Evolutionary conservation across 164 flowering plant species (phyloP), one percentile per base, ranked within the genome.

Genomic region (Nymphaea colorata): DNA sequence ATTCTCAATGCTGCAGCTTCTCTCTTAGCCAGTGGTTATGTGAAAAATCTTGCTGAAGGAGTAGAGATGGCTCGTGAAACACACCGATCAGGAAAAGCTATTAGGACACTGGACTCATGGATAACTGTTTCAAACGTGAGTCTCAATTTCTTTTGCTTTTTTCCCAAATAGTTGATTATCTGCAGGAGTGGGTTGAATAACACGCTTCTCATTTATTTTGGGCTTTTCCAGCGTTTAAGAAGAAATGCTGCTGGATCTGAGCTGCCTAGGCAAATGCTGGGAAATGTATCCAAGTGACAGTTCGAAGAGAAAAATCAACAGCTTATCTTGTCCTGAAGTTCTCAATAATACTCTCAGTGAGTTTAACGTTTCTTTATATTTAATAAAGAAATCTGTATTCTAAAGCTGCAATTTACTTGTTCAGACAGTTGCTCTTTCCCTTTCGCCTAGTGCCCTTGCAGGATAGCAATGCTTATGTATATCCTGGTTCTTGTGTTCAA

Each of bases 1-100:
- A 76, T 88, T 71, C 78, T 92, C 59, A 92, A 90, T 73, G 92
- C 98, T 15, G 98, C 91, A 43, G 94, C 94, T 25, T 88, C 98
- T 16, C 86, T 92, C 42, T 74, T 84, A 66, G 98, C 87, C 12
- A 75, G 87, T 65, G 87, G 90, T 60, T 73, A 25, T 42, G 94
- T 80, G 3, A 78, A 76, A 12, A 73, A 74, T 69, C 78, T 92
- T 3, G 84, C 73, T 14, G 90, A 85, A 66, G 98, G 96, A 69
- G 89, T 90, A 36, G 59, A 73, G 51, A 64, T 88, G 66, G 98
- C 98, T 41, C 90, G 91, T 41, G 85, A 85, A 74, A 86, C 87
- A 41, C 98, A 83, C 25, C 45, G 3, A 59, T 91, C 95, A 6
- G 97, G 95, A 10, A 85, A 78, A 73, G 90, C 97, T 68, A 59